Conservation (phyloP, 495 filamentous ascomycete genomes). For the Penicillium parvum region DNA sequence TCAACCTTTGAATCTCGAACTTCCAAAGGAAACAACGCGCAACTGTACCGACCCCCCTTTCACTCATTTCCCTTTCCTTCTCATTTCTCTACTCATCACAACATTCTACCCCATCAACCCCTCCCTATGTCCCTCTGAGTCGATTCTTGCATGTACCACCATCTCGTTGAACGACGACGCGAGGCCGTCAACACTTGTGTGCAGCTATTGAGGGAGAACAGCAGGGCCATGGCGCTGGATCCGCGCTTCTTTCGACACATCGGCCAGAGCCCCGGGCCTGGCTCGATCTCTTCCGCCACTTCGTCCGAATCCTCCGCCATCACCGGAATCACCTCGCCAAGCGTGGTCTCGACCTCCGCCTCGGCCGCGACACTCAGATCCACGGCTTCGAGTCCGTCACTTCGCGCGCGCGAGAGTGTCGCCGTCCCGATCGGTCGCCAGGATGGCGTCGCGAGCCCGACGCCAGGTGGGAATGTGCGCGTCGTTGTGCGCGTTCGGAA, state of each 20-base stretch:
- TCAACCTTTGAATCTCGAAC: slow-evolving; percentile 17
- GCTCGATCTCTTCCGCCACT: slow-evolving; percentile 54
- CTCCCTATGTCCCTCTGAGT: slow-evolving; percentile 17
- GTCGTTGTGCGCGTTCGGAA: slow-evolving; percentile 91
- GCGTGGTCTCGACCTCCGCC: slow-evolving; percentile 51
- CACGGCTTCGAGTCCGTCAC: slow-evolving; percentile 54
- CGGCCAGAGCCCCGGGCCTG: slow-evolving; percentile 35
- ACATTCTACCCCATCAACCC: background rate
- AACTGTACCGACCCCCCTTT: slow-evolving; percentile 25
- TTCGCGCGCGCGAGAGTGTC: slow-evolving; percentile 68
- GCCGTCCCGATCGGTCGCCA: slow-evolving; percentile 33
- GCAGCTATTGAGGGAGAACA: slow-evolving; percentile 45
- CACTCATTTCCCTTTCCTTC: slow-evolving; percentile 10
- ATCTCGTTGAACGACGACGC: slow-evolving; percentile 39
- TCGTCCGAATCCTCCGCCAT: slow-evolving; percentile 51
- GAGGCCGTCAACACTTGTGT: slow-evolving; percentile 41
- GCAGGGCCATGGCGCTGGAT: slow-evolving; percentile 54
- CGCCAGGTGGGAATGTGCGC: slow-evolving; percentile 76
- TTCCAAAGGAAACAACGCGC: slow-evolving; percentile 21
- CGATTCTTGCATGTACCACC: slow-evolving; percentile 41
- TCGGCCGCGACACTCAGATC: slow-evolving; percentile 53
- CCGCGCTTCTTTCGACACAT: slow-evolving; percentile 51
- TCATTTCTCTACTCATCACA: slow-evolving; percentile 2
- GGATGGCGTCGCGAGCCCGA: slow-evolving; percentile 32
- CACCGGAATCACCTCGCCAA: slow-evolving; percentile 49